phyloP scores from a whole-genome alignment of 2,329 filamentous ascomycete species.

The Epichloe typhina region DNA sequence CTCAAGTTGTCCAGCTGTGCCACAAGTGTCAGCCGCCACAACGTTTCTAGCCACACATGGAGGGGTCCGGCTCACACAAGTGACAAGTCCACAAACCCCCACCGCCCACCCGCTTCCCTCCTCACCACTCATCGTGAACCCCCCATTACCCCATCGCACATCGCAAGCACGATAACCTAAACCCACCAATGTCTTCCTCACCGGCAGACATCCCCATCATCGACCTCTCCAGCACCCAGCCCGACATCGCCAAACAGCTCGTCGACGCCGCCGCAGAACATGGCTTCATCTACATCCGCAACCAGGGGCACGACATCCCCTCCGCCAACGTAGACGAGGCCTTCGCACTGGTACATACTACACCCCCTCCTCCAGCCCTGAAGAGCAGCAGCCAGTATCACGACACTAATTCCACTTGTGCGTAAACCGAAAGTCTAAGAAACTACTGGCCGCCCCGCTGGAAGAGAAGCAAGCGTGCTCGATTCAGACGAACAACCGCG shows the following conservation, averaged over 20 bases:
- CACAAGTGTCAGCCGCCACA: no score
- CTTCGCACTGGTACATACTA: conserved; percentile 54
- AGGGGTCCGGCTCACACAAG: no score
- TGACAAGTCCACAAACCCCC: no score
- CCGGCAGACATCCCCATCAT: conserved; percentile 60
- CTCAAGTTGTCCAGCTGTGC: no score
- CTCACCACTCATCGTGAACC: not conserved
- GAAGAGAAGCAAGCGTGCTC: conserved; percentile 63
- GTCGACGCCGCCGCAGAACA: conserved; percentile 69
- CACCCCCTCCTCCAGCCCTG: not conserved
- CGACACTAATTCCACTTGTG: no score
- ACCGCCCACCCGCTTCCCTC: no score
- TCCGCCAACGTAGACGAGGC: conserved; percentile 51
- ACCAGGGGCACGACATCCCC: conserved; percentile 56
- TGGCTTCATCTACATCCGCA: conserved; percentile 84
- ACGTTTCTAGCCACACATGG: no score
- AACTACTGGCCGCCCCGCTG: conserved; percentile 56
- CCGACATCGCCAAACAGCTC: conserved; percentile 50
- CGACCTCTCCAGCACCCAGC: conserved; percentile 52
- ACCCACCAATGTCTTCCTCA: conserved; percentile 9
- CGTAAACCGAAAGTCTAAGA: conserved; percentile 35
- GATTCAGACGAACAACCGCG: conserved; percentile 70
- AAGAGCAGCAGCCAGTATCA: not conserved
- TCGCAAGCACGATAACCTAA: not conserved
- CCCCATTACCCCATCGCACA: not conserved